Evolutionary conservation across 2,329 filamentous ascomycete species (phyloP).

Genomic region (Coleophoma crateriformis): DNA sequence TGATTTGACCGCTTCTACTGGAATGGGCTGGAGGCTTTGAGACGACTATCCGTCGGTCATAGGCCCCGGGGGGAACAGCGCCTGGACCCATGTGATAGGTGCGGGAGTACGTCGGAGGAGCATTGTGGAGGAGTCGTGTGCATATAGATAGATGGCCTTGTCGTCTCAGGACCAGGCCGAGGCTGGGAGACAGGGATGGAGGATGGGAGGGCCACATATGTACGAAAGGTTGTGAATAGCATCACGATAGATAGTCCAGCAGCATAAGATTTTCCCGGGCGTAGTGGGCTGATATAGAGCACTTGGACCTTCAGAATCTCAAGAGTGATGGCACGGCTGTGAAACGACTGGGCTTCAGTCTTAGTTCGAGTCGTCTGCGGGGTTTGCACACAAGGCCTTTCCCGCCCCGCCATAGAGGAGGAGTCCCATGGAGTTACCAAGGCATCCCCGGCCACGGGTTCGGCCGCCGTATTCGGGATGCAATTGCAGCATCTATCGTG

Average conservation of each 20-base stretch:
- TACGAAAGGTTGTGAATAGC: neutral
- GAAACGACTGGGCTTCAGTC: no score
- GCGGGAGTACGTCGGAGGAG: neutral
- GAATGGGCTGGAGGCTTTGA: neutral
- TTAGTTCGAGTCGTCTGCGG: no score
- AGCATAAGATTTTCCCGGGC: neutral
- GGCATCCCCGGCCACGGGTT: no score
- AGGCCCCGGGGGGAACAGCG: neutral
- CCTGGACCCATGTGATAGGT: neutral
- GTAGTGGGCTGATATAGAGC: neutral
- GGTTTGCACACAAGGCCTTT: no score
- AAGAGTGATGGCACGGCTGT: no score
- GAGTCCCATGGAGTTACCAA: no score
- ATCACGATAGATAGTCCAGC: neutral
- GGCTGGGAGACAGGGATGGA: neutral
- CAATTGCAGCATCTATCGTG: neutral
- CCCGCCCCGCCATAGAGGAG: no score
- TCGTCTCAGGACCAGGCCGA: neutral
- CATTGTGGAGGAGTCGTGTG: neutral
- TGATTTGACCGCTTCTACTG: neutral
- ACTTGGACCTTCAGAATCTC: no score
- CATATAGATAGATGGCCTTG: neutral
- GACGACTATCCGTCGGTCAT: neutral
- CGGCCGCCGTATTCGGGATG: neutral
- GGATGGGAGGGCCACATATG: neutral